Evolutionary conservation across 2,329 filamentous ascomycete species (phyloP), one percentile per base, ranked within the genome.

Genomic region (Colletotrichum kahawae): DNA sequence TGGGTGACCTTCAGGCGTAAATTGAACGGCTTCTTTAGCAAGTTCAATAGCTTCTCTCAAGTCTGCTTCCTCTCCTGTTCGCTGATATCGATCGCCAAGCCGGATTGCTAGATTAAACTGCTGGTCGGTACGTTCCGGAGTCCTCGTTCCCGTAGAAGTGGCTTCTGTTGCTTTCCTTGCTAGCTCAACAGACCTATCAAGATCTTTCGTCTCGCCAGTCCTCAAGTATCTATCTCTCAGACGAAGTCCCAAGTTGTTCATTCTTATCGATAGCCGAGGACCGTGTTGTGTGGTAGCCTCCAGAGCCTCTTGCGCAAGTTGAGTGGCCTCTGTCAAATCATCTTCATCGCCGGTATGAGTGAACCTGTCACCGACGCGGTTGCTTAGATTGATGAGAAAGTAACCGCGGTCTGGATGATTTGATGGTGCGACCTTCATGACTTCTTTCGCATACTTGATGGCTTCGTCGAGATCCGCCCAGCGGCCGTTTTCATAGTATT

Each of bases 101-200:
- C 43, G 43, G n/a, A 48, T 48, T 4, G 43, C 1, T n/a, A 48
- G 43, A 21, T 48, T 48, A 0, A 48, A 48, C 43, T 21, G n/a
- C n/a, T 48, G 43, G 43, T 48, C 43, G 43, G 2, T 48, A 2
- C n/a, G 43, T 48, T 48, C 43, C 43, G 43, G 43, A 0, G 9
- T 48, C 43, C n/a, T 13, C 43, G 43, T 48, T 1, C 0, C 1
- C 43, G 3, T 48, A 21, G 5, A 48, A 48, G n/a, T 21, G 1
- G 43, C 43, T 2, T 48, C 18, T n/a, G 18, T 48, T 1, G 43
- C 43, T 1, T 13, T 48, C 43, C 18, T 48, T 13, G 43, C 43
- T 1, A 48, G 43, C 0, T 21, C 1, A 48, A 48, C 0, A 2
- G 43, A 48, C 43, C 0, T 48, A 0, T 48, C 1, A 1, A 48